phyloP scores from a whole-genome alignment of 768 basidiomycete species.

The Xerocomus brunneocitrinus region DNA sequence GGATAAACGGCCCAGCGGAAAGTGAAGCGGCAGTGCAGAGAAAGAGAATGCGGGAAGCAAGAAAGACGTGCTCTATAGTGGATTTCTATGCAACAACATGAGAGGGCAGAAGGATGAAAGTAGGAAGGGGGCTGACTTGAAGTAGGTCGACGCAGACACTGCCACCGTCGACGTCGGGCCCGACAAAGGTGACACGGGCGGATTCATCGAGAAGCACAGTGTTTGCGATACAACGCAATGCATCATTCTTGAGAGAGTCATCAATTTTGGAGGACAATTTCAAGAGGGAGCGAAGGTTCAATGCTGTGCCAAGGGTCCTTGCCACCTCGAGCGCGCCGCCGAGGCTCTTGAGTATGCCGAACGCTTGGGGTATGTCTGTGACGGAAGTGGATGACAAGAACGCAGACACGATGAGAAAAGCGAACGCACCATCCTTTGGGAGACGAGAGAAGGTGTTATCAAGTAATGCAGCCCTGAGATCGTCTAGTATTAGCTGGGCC shows the following conservation, averaged over 20 bases:
- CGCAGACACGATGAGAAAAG: slow-evolving; percentile 1
- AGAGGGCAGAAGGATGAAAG: slow-evolving; percentile 14
- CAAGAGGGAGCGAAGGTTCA: slow-evolving; percentile 57
- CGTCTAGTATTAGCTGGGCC: slow-evolving; percentile 54
- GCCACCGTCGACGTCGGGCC: slow-evolving; percentile 60
- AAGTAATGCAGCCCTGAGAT: slow-evolving; percentile 41
- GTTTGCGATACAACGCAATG: slow-evolving; percentile 76
- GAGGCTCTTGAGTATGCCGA: slow-evolving; percentile 69
- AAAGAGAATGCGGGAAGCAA: slow-evolving; percentile 73
- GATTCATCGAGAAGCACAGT: slow-evolving; percentile 64
- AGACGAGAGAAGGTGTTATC: slow-evolving; percentile 45
- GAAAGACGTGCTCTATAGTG: slow-evolving; percentile 61
- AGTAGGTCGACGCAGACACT: slow-evolving; percentile 51
- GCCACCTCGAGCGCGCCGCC: slow-evolving; percentile 71
- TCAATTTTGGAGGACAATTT: slow-evolving; percentile 48
- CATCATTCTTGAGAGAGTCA: slow-evolving; percentile 58
- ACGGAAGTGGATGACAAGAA: not conserved
- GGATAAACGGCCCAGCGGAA: slow-evolving; percentile 43
- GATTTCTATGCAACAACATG: slow-evolving; percentile 48
- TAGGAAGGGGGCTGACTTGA: slow-evolving; percentile 40
- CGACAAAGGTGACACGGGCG: slow-evolving; percentile 55
- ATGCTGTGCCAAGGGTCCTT: slow-evolving; percentile 46
- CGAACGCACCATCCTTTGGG: slow-evolving; percentile 47
- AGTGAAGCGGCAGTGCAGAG: slow-evolving; percentile 56
- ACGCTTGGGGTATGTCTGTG: slow-evolving; percentile 62